Base-by-base conservation (phyloP, 1,139 yeast genomes). In the Diutina neorugosa region DNA sequence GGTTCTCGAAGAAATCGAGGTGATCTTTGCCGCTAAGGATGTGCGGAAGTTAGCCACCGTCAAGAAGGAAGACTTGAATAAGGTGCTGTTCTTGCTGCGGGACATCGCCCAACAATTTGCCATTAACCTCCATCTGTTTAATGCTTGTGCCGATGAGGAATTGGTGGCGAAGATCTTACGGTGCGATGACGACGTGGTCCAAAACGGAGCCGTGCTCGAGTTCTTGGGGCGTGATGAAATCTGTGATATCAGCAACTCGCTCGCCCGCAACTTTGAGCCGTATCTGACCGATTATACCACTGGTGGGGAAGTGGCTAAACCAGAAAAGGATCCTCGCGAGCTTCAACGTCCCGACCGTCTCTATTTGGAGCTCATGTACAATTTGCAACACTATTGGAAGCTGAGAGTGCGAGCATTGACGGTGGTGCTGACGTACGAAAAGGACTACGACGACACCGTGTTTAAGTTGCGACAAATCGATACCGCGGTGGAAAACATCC, bases 21-120 rank as follows among this genome's bases (percentile, higher is more conserved):
- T 74, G 53, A 82, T 86, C 25, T 86, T 86, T 66, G 93, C 91
- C 0, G 93, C 93, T 4, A 82, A 81, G 61, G 95, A 86, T 58
- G 83, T 84, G 57, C 84, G 81, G 57, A 74, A 73, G 55, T 68
- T 74, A 61, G 78, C 78, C 6, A 70, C 77, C 4, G 74, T 73
- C 60, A 73, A 71, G 66, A 73, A 71, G 57, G 77, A 72, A 51
- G 78, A 74, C 43, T 64, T 71, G 47, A 75, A 80, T 53, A 83
- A 82, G 61, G 66, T 82, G 2, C 65, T 86, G 0, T 82, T 83
- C 61, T 71, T 86, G 59, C 73, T 89, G 0, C 74, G 89, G 58
- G 93, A 86, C 62, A 67, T 84, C 31, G 82, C 88, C 3, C 94
- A 86, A 60, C 93, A 85, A 60, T 85, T 86, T 66, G 88, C 89